Conservation (phyloP, 2,329 filamentous ascomycete species). For the Cladosporium sp. region DNA sequence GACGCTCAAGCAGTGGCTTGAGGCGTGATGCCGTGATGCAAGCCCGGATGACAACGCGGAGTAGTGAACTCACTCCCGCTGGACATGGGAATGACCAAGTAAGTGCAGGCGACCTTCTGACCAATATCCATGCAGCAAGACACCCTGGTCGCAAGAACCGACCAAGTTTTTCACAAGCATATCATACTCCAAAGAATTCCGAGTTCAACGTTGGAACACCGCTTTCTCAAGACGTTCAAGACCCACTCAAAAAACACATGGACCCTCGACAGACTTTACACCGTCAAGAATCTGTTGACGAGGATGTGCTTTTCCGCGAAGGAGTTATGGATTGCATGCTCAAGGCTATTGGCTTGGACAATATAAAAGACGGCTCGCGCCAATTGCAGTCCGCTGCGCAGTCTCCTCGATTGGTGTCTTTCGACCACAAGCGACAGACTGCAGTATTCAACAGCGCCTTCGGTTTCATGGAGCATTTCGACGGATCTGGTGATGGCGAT, state of each 20-base stretch:
- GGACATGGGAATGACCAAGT: constrained; percentile 30
- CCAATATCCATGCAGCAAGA: constrained; percentile 69
- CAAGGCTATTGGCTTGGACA: constrained; percentile 81
- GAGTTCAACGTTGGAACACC: constrained; percentile 26
- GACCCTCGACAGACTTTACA: constrained; percentile 47
- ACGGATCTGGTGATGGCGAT: constrained; percentile 84
- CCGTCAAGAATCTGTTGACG: constrained; percentile 76
- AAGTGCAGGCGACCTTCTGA: constrained; percentile 65
- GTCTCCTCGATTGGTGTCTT: constrained; percentile 78
- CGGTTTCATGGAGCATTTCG: constrained; percentile 40
- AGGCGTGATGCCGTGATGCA: constrained; percentile 76
- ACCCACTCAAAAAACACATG: constrained; percentile 35
- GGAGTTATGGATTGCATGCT: constrained; percentile 95
- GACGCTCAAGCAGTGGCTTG: constrained; percentile 67
- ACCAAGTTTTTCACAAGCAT: constrained; percentile 47
- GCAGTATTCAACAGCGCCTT: constrained; percentile 79
- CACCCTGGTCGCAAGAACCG: constrained; percentile 49
- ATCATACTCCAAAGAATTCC: constrained; percentile 35
- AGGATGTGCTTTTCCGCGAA: constrained; percentile 82
- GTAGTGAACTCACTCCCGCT: constrained; percentile 17
- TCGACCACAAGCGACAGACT: constrained; percentile 76
- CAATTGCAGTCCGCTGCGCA: constrained; percentile 74
- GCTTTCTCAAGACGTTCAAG: constrained; percentile 43
- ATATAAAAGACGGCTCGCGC: constrained; percentile 59
- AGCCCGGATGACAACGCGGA: constrained; percentile 47